Evolutionary conservation across 345 rosid genomes (phyloP), one percentile per base, ranked within the genome.

Genomic region (Lepidium sativum): DNA sequence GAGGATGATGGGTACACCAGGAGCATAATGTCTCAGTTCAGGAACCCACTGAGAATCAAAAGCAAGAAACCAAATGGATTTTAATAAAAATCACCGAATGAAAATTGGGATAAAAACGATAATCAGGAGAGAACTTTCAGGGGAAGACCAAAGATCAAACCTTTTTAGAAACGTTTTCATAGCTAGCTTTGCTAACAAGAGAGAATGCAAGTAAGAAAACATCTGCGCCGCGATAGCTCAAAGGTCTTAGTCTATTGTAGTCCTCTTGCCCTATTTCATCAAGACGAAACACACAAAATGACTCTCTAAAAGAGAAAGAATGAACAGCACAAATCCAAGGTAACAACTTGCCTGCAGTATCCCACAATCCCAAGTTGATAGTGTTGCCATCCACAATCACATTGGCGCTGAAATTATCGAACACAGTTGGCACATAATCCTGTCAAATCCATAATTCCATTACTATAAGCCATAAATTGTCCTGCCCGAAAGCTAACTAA

Each of bases 181-280:
- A 91, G 75, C 97, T 91, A 60, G 96, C 97, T 79, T 86, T 91
- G 88, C 96, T 88, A 60, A 88, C 84, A 51, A 91, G 94, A 40
- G 96, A 88, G 80, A 91, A 91, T 4, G 96, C 94, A 32, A 91
- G 86, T 44, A 91, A 75, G 81, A 91, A 91, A 52, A 91, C 94
- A 72, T 88, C 96, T 11, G 97, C 94, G 16, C 97, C 97, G 0
- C 96, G 88, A 60, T 91, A 91, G 78, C 97, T 91, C 80, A 91
- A 68, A 49, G 97, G 97, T 61, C 97, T 81, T 61, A 91, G 60
- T 73, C 97, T 84, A 63, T 88, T 88, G 73, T 91, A 91, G 37
- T 91, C 97, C 65, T 91, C 97, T 79, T 91, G 97, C 41, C 97
- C 97, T 91, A 84, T 78, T 34, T 55, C 77, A 63, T 17, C 25